Evolutionary conservation across 805 yeast genomes (phyloP), one percentile per base, ranked within the genome.

Genomic region (Novakomyces olei): DNA sequence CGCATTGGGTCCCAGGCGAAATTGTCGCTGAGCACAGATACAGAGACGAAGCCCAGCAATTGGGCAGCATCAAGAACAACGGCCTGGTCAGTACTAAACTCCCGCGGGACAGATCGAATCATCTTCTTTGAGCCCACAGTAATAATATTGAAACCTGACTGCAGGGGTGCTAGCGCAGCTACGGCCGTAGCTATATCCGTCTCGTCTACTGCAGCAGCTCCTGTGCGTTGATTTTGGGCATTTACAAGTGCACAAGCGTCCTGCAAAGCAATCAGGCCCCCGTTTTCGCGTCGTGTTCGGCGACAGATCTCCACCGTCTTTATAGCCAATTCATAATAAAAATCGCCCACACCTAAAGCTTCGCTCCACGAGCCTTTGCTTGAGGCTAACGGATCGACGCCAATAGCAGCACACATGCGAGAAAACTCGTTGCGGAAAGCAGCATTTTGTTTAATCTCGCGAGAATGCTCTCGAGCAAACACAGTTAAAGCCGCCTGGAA

Each of bases 401-500:
- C 94, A 19, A 81, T 71, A 41, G 72, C 66, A 3, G 64, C 57
- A 44, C 93, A 80, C 56, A 83, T 71, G 37, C 65, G 63, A 24
- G 78, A 69, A 49, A 81, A 79, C 46, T 77, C 72, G 19, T 63
- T 55, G 19, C 91, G 57, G 44, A 80, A 65, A 36, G 67, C 67
- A 1, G 72, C 61, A 46, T 77, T 72, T 30, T 58, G 59, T 33
- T 65, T 54, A 28, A 83, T 70, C 40, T 75, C 80, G 5, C 60
- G 59, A 7, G 72, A 69, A 47, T 81, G 80, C 15, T 71, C 73
- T 26, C 57, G 58, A 9, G 88, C 80, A 51, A 79, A 79, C 41
- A 67, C 67, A n/a, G 73, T 52, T 24, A 85, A 55, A 1, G 81
- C 79, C 24, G 70, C 63, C 46, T 77, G 91, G 46, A 83, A 79